A percentile compares a stretch with the other conserved stretches of the same genome.
Evolutionary conservation across 2,329 filamentous ascomycete genomes (phyloP).

Genomic region (Mariannaea sp.): DNA sequence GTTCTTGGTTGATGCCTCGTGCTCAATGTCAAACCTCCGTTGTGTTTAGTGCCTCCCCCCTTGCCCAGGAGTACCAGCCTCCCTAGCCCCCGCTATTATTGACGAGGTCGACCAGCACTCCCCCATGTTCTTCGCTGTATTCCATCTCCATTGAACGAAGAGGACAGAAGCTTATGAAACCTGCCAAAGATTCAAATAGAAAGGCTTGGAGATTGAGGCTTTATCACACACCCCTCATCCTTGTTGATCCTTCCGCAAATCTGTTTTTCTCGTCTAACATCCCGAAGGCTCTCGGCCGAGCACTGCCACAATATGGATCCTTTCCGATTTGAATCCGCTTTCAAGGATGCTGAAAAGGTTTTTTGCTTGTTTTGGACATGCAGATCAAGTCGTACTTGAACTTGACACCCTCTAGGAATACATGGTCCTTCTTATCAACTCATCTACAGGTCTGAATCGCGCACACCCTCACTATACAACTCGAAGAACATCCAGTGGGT

Average conservation of each 20-base stretch:
- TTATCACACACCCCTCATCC: neutral
- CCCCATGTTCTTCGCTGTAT: neutral
- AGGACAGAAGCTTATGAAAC: neutral
- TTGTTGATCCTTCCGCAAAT: neutral
- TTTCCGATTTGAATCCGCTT: slow-evolving; percentile 9
- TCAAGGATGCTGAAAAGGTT: neutral
- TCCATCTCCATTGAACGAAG: neutral
- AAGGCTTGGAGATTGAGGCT: neutral
- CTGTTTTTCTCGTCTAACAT: neutral
- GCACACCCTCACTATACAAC: too few species aligned
- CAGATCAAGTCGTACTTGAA: slow-evolving; percentile 9
- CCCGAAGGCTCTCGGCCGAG: slow-evolving; percentile 33
- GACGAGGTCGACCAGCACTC: neutral
- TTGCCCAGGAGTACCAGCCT: slow-evolving; percentile 1
- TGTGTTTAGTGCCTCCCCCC: neutral
- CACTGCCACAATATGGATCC: slow-evolving; percentile 28
- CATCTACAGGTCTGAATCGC: too few species aligned
- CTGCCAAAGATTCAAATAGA: neutral
- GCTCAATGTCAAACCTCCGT: slow-evolving; percentile 22
- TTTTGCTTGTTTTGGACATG: slow-evolving; percentile 7
- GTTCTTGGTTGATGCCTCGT: slow-evolving; percentile 2
- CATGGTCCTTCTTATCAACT: neutral
- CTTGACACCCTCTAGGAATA: neutral
- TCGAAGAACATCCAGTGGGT: too few species aligned
- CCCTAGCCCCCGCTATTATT: too few species aligned